A percentile compares a stretch with the other conserved stretches of the same genome.
Conservation (phyloP, 1,284 basidiomycete species). For the Kwoniella shivajii region DNA sequence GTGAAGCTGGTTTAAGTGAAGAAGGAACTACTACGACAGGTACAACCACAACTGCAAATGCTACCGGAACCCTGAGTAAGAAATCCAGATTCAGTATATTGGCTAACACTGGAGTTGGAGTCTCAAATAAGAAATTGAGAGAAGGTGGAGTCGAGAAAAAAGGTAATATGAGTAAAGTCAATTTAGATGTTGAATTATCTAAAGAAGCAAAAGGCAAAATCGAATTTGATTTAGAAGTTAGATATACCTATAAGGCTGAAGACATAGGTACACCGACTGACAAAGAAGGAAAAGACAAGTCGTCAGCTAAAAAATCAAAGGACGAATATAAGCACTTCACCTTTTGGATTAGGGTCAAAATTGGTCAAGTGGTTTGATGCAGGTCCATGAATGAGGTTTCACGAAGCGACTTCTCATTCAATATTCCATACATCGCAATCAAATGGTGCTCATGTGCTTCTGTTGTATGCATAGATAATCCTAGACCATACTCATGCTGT, state of each 20-base stretch:
- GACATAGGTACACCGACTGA: conserved; percentile 56
- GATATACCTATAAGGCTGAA: conserved; percentile 88
- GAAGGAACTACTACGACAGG: conserved; percentile 57
- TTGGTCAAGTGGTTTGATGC: conserved; percentile 33
- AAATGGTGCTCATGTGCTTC: too few species aligned
- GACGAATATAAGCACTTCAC: conserved; percentile 53
- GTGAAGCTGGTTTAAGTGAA: conserved; percentile 29
- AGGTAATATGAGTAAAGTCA: conserved; percentile 81
- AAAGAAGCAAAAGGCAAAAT: conserved; percentile 30
- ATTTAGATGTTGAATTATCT: conserved; percentile 48
- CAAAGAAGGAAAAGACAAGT: conserved; percentile 12
- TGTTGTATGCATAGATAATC: too few species aligned
- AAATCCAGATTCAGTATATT: conserved; percentile 34
- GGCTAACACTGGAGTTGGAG: conserved; percentile 15
- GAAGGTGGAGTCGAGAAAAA: conserved; percentile 55
- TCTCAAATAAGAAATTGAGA: conserved; percentile 9
- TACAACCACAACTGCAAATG: conserved; percentile 1
- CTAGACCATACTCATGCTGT: too few species aligned
- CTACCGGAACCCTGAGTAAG: conserved; percentile 71
- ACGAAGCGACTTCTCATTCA: too few species aligned
- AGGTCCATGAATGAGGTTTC: too few species aligned
- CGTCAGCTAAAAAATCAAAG: conserved; percentile 16
- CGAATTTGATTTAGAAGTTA: conserved; percentile 73
- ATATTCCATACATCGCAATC: too few species aligned
- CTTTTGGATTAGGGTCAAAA: conserved; percentile 46